Conservation (phyloP, 345 rosid genomes). For the Eucalyptus cloeziana region DNA sequence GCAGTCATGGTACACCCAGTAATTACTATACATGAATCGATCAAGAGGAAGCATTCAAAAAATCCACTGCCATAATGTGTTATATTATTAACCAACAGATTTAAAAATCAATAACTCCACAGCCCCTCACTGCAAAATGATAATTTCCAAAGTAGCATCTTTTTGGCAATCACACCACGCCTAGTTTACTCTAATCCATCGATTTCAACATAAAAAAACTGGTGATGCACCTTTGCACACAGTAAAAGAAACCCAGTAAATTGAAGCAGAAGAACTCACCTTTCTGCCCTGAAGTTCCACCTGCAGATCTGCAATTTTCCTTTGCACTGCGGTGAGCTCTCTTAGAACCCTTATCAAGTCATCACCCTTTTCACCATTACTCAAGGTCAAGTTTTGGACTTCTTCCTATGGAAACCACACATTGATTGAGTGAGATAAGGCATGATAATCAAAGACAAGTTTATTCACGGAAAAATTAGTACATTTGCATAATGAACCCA, state of each 20-base stretch:
- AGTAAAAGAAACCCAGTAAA: background rate
- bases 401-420: slow-evolving; percentile 32
- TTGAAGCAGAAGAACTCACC: slow-evolving; percentile 19
- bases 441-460: background rate
- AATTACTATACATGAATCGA: background rate
- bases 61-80: background rate
- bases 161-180: background rate
- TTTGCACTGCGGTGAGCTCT: slow-evolving; percentile 77
- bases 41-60: background rate
- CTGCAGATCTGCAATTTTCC: slow-evolving; percentile 91
- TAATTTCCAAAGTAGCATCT: background rate
- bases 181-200: background rate
- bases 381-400: slow-evolving; percentile 39
- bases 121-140: background rate
- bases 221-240: background rate
- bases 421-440: background rate
- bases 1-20: background rate
- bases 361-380: slow-evolving; percentile 64
- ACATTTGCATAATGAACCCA: background rate
- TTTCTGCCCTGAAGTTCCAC: slow-evolving; percentile 98
- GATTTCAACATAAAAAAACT: background rate
- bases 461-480: background rate
- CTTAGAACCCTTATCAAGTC: slow-evolving; percentile 74
- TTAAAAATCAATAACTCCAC: background rate
- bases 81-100: background rate